Evolutionary conservation across 2,329 filamentous ascomycete species (phyloP).

Genomic region (Exophiala aquamarina): DNA sequence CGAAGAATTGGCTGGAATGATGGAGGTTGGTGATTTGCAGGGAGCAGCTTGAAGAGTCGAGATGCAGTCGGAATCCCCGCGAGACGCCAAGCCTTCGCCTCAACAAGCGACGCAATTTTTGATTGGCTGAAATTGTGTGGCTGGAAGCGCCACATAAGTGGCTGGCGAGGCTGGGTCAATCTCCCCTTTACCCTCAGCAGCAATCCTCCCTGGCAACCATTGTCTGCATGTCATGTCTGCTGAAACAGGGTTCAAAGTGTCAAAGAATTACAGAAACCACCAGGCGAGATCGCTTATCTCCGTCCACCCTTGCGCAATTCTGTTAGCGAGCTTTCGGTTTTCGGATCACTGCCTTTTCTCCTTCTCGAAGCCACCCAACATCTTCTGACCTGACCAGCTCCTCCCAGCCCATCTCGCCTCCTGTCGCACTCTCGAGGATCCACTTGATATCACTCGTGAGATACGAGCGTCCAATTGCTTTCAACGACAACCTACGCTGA

Average conservation of each 20-base stretch:
- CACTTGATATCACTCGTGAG: constrained; percentile 72
- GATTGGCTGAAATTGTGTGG: constrained; percentile 19
- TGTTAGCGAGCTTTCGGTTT: constrained; percentile 39
- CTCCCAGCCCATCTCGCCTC: constrained; percentile 61
- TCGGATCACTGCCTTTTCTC: constrained; percentile 73
- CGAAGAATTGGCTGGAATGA: background rate
- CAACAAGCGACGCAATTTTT: background rate
- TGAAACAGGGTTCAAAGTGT: no score
- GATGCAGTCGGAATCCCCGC: no score
- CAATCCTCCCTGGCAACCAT: no score
- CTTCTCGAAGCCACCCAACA: constrained; percentile 82
- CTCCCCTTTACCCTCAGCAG: no score
- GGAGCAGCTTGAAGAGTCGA: constrained; percentile 2
- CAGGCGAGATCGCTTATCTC: background rate
- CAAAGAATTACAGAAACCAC: no score
- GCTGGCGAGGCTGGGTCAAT: constrained; percentile 10
- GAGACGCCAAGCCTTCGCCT: background rate
- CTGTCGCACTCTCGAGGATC: constrained; percentile 56
- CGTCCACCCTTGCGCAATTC: no score
- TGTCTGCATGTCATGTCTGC: no score
- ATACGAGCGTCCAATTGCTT: constrained; percentile 83
- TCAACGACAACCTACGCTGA: constrained; percentile 75
- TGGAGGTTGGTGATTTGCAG: constrained; percentile 14
- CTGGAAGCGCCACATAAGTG: constrained; percentile 19
- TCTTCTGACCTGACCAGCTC: constrained; percentile 66